Percentiles rank a stretch among this genome's conserved stretches.
Evolutionary conservation across 139 green algal genomes (phyloP).

Genomic region (Tetradesmus obliquus): DNA sequence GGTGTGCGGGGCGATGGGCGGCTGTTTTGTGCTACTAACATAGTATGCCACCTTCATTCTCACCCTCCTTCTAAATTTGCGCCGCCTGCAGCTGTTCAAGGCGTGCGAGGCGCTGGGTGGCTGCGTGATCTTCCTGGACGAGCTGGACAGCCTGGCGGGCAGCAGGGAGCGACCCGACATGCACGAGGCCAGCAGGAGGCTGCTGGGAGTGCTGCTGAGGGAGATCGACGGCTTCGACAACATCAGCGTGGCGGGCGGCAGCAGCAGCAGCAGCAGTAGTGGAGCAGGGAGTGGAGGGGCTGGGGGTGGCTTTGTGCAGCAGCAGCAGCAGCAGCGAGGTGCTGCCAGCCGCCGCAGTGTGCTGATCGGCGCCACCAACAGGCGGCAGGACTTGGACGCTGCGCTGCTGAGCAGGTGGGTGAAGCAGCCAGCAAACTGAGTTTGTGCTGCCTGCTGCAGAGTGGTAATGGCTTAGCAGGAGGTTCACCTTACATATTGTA

Average conservation of each 20-base stretch:
- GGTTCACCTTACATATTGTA: neutral
- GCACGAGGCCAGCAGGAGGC: constrained; percentile 74
- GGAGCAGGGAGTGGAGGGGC: no score
- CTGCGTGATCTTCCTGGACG: constrained; percentile 63
- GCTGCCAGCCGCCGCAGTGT: constrained; percentile 57
- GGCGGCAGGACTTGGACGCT: constrained; percentile 88
- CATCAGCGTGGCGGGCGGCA: neutral
- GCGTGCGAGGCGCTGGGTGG: constrained; percentile 58
- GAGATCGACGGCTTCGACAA: constrained; percentile 83
- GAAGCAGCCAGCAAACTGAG: constrained; percentile 24
- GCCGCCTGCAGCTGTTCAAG: constrained; percentile 54
- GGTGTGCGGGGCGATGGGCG: no score
- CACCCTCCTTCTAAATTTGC: no score
- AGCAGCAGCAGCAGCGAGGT: neutral
- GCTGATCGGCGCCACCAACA: constrained; percentile 93
- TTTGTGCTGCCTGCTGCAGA: neutral
- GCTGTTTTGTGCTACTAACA: neutral
- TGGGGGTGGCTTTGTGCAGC: neutral
- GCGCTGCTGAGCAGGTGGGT: constrained; percentile 86
- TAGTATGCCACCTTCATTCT: no score
- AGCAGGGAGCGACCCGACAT: constrained; percentile 39
- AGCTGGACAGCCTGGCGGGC: constrained; percentile 48
- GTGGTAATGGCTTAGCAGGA: neutral
- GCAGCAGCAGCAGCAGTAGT: constrained; percentile 15
- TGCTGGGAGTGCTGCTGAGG: constrained; percentile 92